A percentile compares a stretch with the other conserved stretches of the same genome.
phyloP scores from a whole-genome alignment of 306 rosid genomes.

The Crataegus laevigata region DNA sequence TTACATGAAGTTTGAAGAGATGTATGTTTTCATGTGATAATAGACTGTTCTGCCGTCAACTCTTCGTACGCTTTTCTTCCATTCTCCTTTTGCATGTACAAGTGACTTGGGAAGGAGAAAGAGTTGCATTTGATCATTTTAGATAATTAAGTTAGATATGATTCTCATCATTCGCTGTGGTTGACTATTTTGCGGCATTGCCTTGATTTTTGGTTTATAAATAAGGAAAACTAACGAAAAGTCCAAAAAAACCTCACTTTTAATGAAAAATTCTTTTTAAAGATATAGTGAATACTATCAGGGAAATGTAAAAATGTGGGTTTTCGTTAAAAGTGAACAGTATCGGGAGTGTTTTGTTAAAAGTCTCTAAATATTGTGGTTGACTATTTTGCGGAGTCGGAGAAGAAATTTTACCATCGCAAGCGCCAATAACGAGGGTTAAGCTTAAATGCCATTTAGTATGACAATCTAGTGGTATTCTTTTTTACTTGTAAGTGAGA shows the following conservation, averaged over 20 bases:
- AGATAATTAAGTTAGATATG: background rate
- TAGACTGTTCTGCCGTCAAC: background rate
- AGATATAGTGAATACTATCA: too few species aligned
- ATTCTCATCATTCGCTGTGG: background rate
- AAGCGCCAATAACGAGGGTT: too few species aligned
- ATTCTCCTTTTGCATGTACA: background rate
- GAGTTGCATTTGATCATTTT: background rate
- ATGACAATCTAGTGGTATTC: too few species aligned
- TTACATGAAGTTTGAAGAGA: constrained; percentile 2
- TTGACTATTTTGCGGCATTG: background rate
- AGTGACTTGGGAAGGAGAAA: background rate
- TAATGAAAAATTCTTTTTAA: too few species aligned
- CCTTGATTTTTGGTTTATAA: background rate
- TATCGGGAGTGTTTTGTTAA: too few species aligned
- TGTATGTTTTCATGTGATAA: background rate
- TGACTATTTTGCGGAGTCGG: background rate
- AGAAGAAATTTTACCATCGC: background rate
- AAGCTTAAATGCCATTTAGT: too few species aligned
- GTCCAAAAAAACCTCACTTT: too few species aligned
- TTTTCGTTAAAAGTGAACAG: too few species aligned
- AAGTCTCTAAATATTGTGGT: too few species aligned
- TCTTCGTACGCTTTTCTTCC: background rate
- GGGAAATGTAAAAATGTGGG: too few species aligned
- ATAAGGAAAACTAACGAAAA: too few species aligned
- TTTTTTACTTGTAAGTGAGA: too few species aligned